Percentiles rank a stretch among this genome's conserved stretches.
phyloP scores from a whole-genome alignment of 805 yeast genomes.

The Geotrichum ghanense region DNA sequence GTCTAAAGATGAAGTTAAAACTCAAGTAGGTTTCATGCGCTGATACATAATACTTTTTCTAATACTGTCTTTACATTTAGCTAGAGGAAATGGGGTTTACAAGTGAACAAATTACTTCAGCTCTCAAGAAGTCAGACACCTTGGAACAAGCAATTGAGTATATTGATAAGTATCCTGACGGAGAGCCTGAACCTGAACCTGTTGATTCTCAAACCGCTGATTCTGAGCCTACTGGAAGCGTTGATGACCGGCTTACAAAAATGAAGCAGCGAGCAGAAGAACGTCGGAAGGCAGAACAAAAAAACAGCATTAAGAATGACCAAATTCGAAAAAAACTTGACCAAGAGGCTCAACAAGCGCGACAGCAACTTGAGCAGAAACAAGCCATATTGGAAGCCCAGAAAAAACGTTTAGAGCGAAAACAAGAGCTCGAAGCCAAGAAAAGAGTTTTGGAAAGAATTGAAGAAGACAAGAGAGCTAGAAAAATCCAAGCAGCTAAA shows the following conservation, averaged over 20 bases:
- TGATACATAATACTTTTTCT: neutral
- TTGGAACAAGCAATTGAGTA: neutral
- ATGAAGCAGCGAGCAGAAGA: neutral
- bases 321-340: neutral
- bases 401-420: neutral
- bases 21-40: neutral
- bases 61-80: neutral
- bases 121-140: neutral
- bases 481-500: neutral
- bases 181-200: neutral
- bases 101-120: neutral
- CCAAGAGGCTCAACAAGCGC: neutral
- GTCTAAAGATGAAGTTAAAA: neutral
- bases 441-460: neutral
- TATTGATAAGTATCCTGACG: neutral
- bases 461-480: neutral
- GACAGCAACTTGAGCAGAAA: neutral
- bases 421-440: neutral
- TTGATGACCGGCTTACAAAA: neutral
- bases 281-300: neutral
- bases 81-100: conserved; percentile 1
- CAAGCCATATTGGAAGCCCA: neutral
- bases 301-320: neutral
- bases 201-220: neutral
- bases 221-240: neutral